Percentiles rank a stretch among this genome's conserved stretches.
Conservation (phyloP, 108 stramenopile genomes). For the Discostella stelligeroides region DNA sequence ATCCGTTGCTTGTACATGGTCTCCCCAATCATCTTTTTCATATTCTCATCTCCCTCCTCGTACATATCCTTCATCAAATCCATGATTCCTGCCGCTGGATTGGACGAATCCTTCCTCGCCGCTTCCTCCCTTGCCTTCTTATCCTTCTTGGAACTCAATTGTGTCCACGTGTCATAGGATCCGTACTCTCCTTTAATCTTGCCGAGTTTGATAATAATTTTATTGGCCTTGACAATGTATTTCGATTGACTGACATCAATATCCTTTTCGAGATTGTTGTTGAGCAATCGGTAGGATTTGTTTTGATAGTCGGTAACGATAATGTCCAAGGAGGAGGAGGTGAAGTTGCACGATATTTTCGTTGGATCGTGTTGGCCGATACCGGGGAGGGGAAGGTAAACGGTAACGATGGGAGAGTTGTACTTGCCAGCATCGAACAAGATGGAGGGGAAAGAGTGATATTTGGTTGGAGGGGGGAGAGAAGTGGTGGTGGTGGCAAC, state of each 20-base stretch:
- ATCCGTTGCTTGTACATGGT: slow-evolving; percentile 89
- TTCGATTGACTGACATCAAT: slow-evolving; percentile 85
- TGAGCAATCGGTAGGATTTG: slow-evolving; percentile 88
- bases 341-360: slow-evolving; percentile 68
- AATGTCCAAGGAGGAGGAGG: slow-evolving; percentile 69
- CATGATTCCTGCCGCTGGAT: slow-evolving; percentile 87
- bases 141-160: slow-evolving; percentile 84
- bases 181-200: slow-evolving; percentile 90
- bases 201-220: slow-evolving; percentile 87
- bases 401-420: slow-evolving; percentile 71
- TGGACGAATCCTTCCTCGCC: slow-evolving; percentile 24
- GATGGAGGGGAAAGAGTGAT: slow-evolving; percentile 65
- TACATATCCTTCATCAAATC: slow-evolving; percentile 99
- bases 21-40: slow-evolving; percentile 95
- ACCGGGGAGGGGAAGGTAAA: slow-evolving; percentile 67
- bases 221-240: slow-evolving; percentile 87
- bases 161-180: slow-evolving; percentile 84
- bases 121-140: slow-evolving; percentile 32
- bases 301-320: slow-evolving; percentile 77
- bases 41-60: slow-evolving; percentile 94
- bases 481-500: slow-evolving; percentile 12
- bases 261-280: slow-evolving; percentile 93
- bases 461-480: slow-evolving; percentile 38
- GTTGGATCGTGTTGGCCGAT: slow-evolving; percentile 64
- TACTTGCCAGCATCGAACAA: slow-evolving; percentile 82